Base-by-base conservation (phyloP, 495 filamentous ascomycete genomes). In the Talaromyces adpressus region DNA sequence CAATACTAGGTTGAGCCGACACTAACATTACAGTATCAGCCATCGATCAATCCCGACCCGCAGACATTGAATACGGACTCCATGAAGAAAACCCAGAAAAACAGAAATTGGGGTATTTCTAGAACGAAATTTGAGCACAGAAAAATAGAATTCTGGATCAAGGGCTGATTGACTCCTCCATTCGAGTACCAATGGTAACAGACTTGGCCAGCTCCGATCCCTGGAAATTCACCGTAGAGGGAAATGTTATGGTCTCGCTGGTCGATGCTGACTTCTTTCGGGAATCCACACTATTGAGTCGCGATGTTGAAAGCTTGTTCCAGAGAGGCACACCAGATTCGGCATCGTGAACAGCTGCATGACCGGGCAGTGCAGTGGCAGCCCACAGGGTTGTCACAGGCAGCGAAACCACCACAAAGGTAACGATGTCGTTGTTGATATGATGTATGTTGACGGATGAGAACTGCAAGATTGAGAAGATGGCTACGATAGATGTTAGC, bases 381-480 rank as follows among this genome's bases (percentile, higher is more conserved):
- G 84, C 92, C 92, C 84, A 95, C 67, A 96, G 84, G 5, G 87
- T 87, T 20, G 91, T 92, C 2, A 96, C 82, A 0, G 92, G 92
- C 2, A 94, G 83, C 51, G 89, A 88, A 63, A 95, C 79, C 51
- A 86, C 80, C 41, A 91, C 87, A 3, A 88, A 76, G 9, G 89
- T 91, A 2, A 87, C 71, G 16, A 85, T 79, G 52, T 89, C 79
- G 45, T 88, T 82, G 62, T 74, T 71, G 39, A 90, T 75, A 60
- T 87, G 82, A 3, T 85, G 83, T 64, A 89, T 83, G 22, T 64
- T 64, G 60, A 73, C 66, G 16, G 71, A 61, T 69, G 82, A 91
- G 70, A 83, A 91, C 64, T 91, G 81, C 20, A 91, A 70, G 64
- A 84, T 80, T 1, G 86, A 84, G 72, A 96, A 91, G 65, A 92